Evolutionary conservation across 768 basidiomycete genomes (phyloP).

Genomic region (Phanerochaete sordida): DNA sequence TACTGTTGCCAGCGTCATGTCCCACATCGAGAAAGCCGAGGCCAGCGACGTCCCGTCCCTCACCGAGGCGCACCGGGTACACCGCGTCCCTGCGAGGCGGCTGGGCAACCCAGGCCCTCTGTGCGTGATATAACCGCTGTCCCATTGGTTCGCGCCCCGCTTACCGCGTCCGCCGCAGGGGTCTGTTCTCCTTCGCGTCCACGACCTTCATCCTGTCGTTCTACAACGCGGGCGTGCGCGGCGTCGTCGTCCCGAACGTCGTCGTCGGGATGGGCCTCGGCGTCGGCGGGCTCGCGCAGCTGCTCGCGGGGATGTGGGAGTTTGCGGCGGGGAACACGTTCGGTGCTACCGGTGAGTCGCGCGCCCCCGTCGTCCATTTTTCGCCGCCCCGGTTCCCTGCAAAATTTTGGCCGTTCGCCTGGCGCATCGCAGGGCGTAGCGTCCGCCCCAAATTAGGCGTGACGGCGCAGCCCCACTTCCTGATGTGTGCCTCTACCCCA

Average conservation of each 20-base stretch:
- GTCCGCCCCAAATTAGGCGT: not conserved
- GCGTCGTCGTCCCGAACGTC: constrained; percentile 56
- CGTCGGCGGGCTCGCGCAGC: constrained; percentile 80
- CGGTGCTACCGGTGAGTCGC: constrained; percentile 62
- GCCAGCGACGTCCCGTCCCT: constrained; percentile 12
- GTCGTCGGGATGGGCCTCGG: constrained; percentile 86
- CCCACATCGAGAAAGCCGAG: constrained; percentile 24
- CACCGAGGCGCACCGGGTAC: constrained; percentile 12
- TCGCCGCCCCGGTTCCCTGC: not conserved
- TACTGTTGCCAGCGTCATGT: constrained; percentile 15
- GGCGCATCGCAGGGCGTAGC: constrained; percentile 3
- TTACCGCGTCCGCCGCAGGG: constrained; percentile 39
- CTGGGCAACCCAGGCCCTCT: constrained; percentile 63
- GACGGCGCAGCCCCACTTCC: constrained; percentile 8
- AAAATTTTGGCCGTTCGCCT: not conserved
- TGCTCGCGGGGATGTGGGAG: constrained; percentile 87
- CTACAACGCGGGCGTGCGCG: constrained; percentile 61
- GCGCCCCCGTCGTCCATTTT: not conserved
- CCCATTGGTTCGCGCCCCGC: not conserved
- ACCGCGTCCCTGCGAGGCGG: constrained; percentile 13
- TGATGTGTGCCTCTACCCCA: constrained; percentile 5
- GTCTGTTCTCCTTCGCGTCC: constrained; percentile 80
- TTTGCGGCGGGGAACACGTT: constrained; percentile 57
- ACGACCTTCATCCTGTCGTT: constrained; percentile 79
- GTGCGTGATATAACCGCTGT: constrained; percentile 28